Base-by-base conservation (phyloP, 768 basidiomycete species). In the Leucocoprinus sp. region DNA sequence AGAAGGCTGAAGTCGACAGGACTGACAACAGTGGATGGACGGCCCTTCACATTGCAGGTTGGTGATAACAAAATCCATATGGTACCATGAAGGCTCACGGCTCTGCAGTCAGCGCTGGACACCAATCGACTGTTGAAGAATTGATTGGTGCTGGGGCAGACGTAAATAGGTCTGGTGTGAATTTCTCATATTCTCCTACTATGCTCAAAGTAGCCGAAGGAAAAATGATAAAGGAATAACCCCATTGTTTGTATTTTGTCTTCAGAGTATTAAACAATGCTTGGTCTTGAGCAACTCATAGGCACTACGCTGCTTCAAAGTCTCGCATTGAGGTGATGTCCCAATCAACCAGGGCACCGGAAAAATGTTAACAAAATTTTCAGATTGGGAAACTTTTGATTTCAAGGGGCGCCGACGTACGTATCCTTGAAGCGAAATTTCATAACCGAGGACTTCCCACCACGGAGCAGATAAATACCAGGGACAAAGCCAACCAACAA, bases 281-380 rank as follows among this genome's bases (percentile, higher is more conserved):
- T 45, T 50, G 38, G 56, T 42, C 43, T 35, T 56, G 35, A 29
- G 46, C 53, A 29, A 28, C 50, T 43, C 58, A 50, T 51, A 95
- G 91, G 55, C 90, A 93, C 64, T 95, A 95, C 57, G 90, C 91
- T 22, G 92, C 91, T 36, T 95, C 91, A 23, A 93, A 93, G 61
- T 84, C 90, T 45, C 84, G 81, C 35, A 76, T 91, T 51, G 85
- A 90, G 57, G 90, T 87, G 60, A 57, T 66, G 55, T 62, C 54
- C 56, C 56, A 59, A 38, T 49, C 53, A 57, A 49, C 48, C 51
- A 52, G 51, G 50, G 47, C n/a, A 45, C 57, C 48, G 53, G 46
- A n/a, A 5, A 31, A 42, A 51, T 53, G 55, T 56, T 67, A 56
- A 65, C 61, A 36, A 47, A 53, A 56, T 52, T 51, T 52, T 46